Percentiles rank a stretch among this genome's conserved stretches.
These are phyloP conservation scores for Cucumis variabilis DNA, from an alignment of 331 rosid genomes.

Conservation along the genomic window DNA sequence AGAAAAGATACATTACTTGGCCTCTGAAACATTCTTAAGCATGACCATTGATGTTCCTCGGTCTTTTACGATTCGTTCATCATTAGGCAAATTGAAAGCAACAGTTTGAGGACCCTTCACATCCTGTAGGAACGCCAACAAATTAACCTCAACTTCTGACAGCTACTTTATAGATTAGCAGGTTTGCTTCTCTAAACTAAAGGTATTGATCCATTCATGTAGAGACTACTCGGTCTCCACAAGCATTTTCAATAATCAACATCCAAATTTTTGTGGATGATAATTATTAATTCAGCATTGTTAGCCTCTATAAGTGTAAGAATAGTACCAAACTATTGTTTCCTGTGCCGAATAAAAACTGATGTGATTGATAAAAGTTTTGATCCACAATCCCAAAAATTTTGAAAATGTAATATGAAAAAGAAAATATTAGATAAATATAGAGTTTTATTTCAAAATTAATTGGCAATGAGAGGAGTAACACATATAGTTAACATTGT, in stretches of 20 bases:
- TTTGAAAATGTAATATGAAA: too few species aligned
- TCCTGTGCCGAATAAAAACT: neutral
- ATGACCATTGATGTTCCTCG: constrained; percentile 97
- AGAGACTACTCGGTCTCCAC: neutral
- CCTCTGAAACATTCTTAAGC: constrained; percentile 97
- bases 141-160: constrained; percentile 24
- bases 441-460: too few species aligned
- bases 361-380: neutral
- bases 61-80: constrained; percentile 84
- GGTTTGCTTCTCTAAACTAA: constrained; percentile 2
- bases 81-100: constrained; percentile 98
- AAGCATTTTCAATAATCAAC: neutral
- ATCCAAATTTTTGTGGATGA: neutral
- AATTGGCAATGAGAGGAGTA: too few species aligned
- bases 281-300: neutral
- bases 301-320: neutral
- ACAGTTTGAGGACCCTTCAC: constrained; percentile 95
- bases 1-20: constrained; percentile 65
- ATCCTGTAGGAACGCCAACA: constrained; percentile 64
- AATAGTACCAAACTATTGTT: neutral
- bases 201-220: neutral
- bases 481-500: too few species aligned
- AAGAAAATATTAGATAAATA: too few species aligned
- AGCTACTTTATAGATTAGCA: neutral
- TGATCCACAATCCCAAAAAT: neutral